These are phyloP conservation scores for Neurospora sp. DNA, from an alignment of 495 filamentous ascomycete genomes.

Conservation along the genomic window DNA sequence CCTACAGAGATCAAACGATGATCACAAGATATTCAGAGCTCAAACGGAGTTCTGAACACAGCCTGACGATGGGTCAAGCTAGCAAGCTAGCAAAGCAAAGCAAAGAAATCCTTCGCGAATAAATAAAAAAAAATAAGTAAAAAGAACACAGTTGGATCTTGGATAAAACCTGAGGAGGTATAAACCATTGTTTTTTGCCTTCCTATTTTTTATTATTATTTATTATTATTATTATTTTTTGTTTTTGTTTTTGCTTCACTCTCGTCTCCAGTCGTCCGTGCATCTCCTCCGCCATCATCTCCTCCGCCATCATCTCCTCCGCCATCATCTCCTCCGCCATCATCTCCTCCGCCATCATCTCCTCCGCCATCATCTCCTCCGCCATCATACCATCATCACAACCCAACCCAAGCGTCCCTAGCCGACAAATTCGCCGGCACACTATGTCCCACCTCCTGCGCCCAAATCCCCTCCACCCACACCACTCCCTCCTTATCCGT, in stretches of 20 bases:
- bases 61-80: not conserved
- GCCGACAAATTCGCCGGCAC: constrained; percentile 29
- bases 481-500: constrained; percentile 11
- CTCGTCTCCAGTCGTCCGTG: too few species aligned
- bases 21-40: not conserved
- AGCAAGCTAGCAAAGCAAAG: not conserved
- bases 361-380: not conserved
- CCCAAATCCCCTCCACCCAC: constrained; percentile 29
- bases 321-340: too few species aligned
- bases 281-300: too few species aligned
- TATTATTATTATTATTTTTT: too few species aligned
- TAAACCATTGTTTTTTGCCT: not conserved
- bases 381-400: constrained; percentile 7
- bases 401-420: constrained; percentile 28
- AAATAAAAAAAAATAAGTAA: not conserved
- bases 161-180: not conserved
- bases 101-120: not conserved
- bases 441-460: constrained; percentile 28
- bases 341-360: not conserved
- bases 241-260: not conserved
- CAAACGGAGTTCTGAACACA: not conserved
- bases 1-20: not conserved
- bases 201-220: too few species aligned
- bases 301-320: too few species aligned
- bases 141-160: not conserved